Conservation (phyloP, 768 basidiomycete genomes). For the Rhizopogon roseolus region DNA sequence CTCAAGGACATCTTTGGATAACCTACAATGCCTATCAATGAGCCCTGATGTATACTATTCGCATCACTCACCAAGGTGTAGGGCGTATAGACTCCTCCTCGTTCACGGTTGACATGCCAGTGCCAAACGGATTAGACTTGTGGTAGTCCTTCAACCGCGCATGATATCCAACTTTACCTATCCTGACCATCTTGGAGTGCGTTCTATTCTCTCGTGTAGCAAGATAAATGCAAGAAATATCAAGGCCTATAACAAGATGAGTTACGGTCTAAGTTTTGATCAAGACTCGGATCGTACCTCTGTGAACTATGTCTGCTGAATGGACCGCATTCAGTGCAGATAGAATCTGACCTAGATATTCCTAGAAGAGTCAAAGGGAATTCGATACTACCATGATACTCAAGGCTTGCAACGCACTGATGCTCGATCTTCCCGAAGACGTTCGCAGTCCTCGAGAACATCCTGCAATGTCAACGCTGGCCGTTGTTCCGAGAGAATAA, state of each 20-base stretch:
- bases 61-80: slow-evolving; percentile 22
- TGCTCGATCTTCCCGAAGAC: slow-evolving; percentile 68
- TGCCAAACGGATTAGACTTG: slow-evolving; percentile 74
- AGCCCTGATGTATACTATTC: not conserved
- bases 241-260: slow-evolving; percentile 41
- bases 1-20: slow-evolving; percentile 74
- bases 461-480: slow-evolving; percentile 66
- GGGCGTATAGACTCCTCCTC: slow-evolving; percentile 21
- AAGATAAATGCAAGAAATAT: slow-evolving; percentile 57
- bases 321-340: slow-evolving; percentile 67
- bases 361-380: slow-evolving; percentile 35
- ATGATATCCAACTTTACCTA: slow-evolving; percentile 69
- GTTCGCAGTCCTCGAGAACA: slow-evolving; percentile 71
- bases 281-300: slow-evolving; percentile 36
- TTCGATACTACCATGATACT: not conserved
- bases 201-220: slow-evolving; percentile 43
- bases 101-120: slow-evolving; percentile 7
- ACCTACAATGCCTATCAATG: slow-evolving; percentile 35
- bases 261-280: not conserved
- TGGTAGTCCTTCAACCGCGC: slow-evolving; percentile 75
- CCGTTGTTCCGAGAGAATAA: slow-evolving; percentile 67
- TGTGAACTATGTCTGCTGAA: slow-evolving; percentile 61
- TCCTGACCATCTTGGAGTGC: slow-evolving; percentile 64
- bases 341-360: slow-evolving; percentile 71
- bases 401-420: slow-evolving; percentile 38